Conservation (phyloP, 805 yeast species). For the Lachancea fermentati region DNA sequence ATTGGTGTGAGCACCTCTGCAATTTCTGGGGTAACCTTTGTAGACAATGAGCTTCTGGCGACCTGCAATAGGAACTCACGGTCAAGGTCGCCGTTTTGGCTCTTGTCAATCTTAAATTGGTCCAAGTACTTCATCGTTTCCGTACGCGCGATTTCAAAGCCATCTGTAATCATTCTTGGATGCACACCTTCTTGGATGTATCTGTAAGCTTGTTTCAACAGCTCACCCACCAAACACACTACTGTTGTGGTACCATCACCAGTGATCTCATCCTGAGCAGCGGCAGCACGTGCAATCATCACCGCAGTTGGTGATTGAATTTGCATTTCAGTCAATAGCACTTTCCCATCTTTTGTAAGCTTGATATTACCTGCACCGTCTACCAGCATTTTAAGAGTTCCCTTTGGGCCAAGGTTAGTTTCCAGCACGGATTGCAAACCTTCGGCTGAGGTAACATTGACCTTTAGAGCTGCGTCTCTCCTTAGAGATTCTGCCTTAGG, state of each 20-base stretch:
- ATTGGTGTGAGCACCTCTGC: conserved; percentile 84
- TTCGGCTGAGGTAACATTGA: conserved; percentile 92
- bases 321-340: conserved; percentile 91
- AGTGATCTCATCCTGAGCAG: conserved; percentile 98
- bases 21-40: conserved; percentile 76
- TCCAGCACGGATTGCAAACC: conserved; percentile 91
- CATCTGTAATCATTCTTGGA: conserved; percentile 91
- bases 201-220: conserved; percentile 90
- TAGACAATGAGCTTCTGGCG: conserved; percentile 81
- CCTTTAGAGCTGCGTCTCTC: conserved; percentile 91
- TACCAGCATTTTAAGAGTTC: conserved; percentile 92
- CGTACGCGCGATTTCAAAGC: conserved; percentile 85
- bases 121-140: conserved; percentile 68
- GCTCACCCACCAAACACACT: conserved; percentile 87
- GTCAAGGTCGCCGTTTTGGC: conserved; percentile 46
- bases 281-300: conserved; percentile 93
- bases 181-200: conserved; percentile 91
- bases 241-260: conserved; percentile 99
- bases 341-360: conserved; percentile 96
- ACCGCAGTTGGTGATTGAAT: conserved; percentile 88
- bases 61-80: conserved; percentile 88
- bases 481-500: conserved; percentile 98
- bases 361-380: conserved; percentile 96
- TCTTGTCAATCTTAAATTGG: conserved; percentile 47
- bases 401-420: conserved; percentile 93